These are phyloP conservation scores for Boletus calvinii DNA, from an alignment of 1,284 basidiomycete species.

Conservation along the genomic window DNA sequence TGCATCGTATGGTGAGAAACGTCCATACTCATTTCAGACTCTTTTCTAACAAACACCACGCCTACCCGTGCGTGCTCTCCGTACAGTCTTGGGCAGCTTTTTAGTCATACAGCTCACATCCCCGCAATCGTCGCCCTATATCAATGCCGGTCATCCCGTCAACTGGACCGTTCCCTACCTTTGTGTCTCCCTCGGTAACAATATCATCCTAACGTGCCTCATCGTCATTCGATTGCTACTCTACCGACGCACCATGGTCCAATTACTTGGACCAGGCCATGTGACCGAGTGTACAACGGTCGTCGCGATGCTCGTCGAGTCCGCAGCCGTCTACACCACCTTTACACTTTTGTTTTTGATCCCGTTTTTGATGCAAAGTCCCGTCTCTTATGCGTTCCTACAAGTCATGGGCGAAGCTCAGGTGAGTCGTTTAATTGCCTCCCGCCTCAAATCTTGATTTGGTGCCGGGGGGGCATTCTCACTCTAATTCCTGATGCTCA, in stretches of 20 bases:
- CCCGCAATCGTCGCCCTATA: conserved; percentile 29
- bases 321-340: conserved; percentile 26
- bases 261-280: conserved; percentile 23
- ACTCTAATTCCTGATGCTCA: conserved; percentile 2
- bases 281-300: conserved; percentile 27
- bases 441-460: neutral
- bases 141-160: conserved; percentile 6
- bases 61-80: neutral
- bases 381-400: conserved; percentile 26
- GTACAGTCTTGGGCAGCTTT: conserved; percentile 24
- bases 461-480: neutral
- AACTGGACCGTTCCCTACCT: conserved; percentile 34
- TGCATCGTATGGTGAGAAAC: conserved; percentile 25
- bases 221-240: conserved; percentile 23
- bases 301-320: conserved; percentile 29
- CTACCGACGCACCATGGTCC: conserved; percentile 19
- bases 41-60: neutral
- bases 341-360: conserved; percentile 30
- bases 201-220: conserved; percentile 22
- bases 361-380: conserved; percentile 16
- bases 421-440: conserved; percentile 13
- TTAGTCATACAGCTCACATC: conserved; percentile 31
- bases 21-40: neutral
- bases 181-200: conserved; percentile 25
- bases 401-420: conserved; percentile 31